Percentiles rank a stretch among this genome's conserved stretches.
These are phyloP conservation scores for Rutstroemia sp. DNA, from an alignment of 2,329 filamentous ascomycete species.

Conservation along the genomic window DNA sequence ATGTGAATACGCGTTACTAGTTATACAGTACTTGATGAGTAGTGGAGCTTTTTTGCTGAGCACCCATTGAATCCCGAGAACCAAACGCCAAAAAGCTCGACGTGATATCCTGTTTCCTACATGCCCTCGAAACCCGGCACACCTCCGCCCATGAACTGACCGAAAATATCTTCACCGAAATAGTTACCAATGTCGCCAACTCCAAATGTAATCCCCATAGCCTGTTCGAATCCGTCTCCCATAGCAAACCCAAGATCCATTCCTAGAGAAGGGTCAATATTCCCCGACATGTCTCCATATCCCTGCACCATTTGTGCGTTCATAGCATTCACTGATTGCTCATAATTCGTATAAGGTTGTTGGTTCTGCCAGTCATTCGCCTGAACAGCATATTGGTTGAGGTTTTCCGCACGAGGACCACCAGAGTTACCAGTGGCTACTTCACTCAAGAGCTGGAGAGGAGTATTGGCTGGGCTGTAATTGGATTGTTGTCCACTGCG, in stretches of 20 bases:
- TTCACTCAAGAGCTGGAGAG: conserved; percentile 35
- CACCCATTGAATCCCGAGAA: too few relatives aligned
- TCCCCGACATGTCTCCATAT: conserved; percentile 12
- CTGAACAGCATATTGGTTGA: conserved; percentile 16
- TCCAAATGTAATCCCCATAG: conserved; percentile 28
- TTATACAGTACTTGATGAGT: too few relatives aligned
- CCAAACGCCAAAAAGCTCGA: too few relatives aligned
- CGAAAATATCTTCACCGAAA: conserved; percentile 26
- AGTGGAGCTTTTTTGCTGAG: too few relatives aligned
- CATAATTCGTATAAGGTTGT: conserved; percentile 14
- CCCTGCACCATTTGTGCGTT: conserved; percentile 14
- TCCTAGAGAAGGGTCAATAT: conserved; percentile 26
- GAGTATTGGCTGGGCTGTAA: conserved; percentile 29
- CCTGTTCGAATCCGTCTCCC: conserved; percentile 30
- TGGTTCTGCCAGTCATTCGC: conserved; percentile 21
- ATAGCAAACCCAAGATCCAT: conserved; percentile 24
- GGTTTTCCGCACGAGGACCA: conserved; percentile 17
- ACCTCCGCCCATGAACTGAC: conserved; percentile 14
- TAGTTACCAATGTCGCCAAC: conserved; percentile 27
- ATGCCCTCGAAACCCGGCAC: conserved; percentile 17
- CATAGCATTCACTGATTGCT: conserved; percentile 12
- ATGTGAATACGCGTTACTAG: too few relatives aligned
- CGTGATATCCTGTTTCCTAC: neutral
- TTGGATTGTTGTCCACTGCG: conserved; percentile 18
- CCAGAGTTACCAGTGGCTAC: conserved; percentile 32